phyloP scores from a whole-genome alignment of 164 flowering plant species.

The Warburgia ugandensis region DNA sequence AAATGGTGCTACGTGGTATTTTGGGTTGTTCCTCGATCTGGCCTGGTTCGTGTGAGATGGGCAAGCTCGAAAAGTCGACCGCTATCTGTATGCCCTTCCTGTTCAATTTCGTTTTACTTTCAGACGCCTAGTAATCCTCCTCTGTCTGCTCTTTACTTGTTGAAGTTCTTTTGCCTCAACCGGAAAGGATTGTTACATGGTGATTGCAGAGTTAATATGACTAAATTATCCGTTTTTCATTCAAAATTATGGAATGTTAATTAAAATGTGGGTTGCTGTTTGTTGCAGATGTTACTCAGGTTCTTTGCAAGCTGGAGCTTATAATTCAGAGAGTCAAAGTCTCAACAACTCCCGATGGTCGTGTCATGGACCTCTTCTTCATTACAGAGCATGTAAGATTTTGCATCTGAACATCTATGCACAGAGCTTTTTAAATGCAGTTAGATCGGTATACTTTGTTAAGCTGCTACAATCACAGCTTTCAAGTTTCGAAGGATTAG shows the following conservation, averaged over 20 bases:
- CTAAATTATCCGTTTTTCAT: background rate
- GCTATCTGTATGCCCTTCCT: conserved; percentile 56
- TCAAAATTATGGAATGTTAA: background rate
- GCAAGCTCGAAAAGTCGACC: conserved; percentile 55
- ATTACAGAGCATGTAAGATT: conserved; percentile 60
- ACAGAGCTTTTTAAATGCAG: too few species aligned
- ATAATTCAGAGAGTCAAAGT: conserved; percentile 70
- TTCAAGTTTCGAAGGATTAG: too few species aligned
- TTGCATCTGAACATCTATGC: too few species aligned
- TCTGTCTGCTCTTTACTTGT: conserved; percentile 36
- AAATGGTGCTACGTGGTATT: conserved; percentile 83
- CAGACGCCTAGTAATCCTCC: conserved; percentile 21
- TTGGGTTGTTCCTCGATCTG: conserved; percentile 51
- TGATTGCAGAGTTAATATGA: conserved; percentile 19
- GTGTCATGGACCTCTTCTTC: conserved; percentile 71
- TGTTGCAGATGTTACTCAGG: conserved; percentile 53
- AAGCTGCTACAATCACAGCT: too few species aligned
- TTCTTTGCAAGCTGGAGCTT: conserved; percentile 67
- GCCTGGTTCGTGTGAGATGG: conserved; percentile 43
- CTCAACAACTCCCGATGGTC: conserved; percentile 73
- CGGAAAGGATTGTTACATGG: conserved; percentile 79
- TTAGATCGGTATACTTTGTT: too few species aligned
- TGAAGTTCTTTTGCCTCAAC: conserved; percentile 55
- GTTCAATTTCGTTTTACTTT: conserved; percentile 32
- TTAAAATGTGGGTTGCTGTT: too few species aligned